A percentile compares a stretch with the other conserved stretches of the same genome.
These are phyloP conservation scores for Trematosphaeria pertusa DNA, from an alignment of 2,329 filamentous ascomycete species.

Conservation along the genomic window DNA sequence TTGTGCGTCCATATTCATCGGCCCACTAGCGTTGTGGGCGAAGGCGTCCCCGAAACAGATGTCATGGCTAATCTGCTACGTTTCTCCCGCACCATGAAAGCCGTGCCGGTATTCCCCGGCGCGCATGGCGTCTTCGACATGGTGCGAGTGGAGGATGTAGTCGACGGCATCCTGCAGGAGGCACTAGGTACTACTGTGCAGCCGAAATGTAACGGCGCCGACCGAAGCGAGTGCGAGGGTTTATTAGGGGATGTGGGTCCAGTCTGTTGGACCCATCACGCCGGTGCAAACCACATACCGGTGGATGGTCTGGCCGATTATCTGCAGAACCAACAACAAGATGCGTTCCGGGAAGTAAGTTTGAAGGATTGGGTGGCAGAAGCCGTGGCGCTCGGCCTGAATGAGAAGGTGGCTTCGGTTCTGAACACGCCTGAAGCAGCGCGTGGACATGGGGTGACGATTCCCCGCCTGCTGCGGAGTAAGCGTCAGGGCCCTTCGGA, in stretches of 20 bases:
- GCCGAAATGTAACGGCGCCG: not conserved
- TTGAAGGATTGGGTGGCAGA: constrained; percentile 3
- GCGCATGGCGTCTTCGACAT: not conserved
- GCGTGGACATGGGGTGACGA: constrained; percentile 5
- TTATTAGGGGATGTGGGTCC: not conserved
- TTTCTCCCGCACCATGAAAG: constrained; percentile 4
- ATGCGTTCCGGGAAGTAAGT: not conserved
- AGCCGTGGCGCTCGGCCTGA: constrained; percentile 2
- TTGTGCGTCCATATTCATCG: constrained; percentile 13
- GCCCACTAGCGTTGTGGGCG: constrained; percentile 6
- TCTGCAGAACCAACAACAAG: not conserved
- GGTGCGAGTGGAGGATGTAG: constrained; percentile 6
- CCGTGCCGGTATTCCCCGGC: constrained; percentile 1
- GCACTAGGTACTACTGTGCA: not conserved
- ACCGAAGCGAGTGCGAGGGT: not conserved
- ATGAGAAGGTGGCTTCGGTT: constrained; percentile 5
- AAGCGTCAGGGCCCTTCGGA: not conserved
- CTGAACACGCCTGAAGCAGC: constrained; percentile 6
- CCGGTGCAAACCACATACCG: not conserved
- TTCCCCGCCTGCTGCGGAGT: not conserved
- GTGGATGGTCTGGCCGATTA: constrained; percentile 1
- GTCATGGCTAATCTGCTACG: constrained; percentile 1
- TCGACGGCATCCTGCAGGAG: constrained; percentile 1
- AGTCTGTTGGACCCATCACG: not conserved
- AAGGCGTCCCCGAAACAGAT: constrained; percentile 3